Conservation (phyloP, 129 eudicot genomes). For the Erigeron canadensis region DNA sequence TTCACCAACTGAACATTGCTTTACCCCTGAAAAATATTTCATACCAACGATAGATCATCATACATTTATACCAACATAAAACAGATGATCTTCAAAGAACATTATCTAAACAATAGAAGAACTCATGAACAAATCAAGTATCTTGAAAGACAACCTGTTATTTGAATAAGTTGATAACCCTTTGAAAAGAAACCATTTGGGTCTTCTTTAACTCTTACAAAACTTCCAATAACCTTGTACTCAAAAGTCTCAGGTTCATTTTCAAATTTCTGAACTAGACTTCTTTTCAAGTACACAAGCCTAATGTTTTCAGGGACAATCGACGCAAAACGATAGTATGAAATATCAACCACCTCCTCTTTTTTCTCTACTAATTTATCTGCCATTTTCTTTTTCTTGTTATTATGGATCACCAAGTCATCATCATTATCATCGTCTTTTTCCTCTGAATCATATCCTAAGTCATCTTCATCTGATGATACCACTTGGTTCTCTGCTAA, state of each 20-base stretch:
- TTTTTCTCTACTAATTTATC: constrained; percentile 33
- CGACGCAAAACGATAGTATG: constrained; percentile 51
- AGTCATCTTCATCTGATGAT: constrained; percentile 48
- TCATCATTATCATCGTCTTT: constrained; percentile 22
- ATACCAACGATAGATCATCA: constrained; percentile 7
- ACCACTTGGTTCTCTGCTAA: constrained; percentile 59
- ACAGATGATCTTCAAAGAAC: background rate
- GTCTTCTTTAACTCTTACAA: constrained; percentile 68
- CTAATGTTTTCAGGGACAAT: constrained; percentile 59
- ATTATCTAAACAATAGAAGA: background rate
- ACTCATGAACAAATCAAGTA: background rate
- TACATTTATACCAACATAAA: background rate
- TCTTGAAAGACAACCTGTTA: constrained; percentile 50
- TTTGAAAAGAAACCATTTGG: constrained; percentile 39
- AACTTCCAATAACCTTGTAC: constrained; percentile 63
- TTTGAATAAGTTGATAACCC: constrained; percentile 60
- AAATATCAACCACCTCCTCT: constrained; percentile 19
- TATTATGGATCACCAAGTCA: constrained; percentile 23
- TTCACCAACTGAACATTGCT: constrained; percentile 32
- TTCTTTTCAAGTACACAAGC: constrained; percentile 70
- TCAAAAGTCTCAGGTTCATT: constrained; percentile 59
- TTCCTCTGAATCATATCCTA: constrained; percentile 40
- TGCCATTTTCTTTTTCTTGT: constrained; percentile 32
- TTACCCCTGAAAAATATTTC: constrained; percentile 45
- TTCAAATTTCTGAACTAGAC: constrained; percentile 53